A percentile compares a stretch with the other conserved stretches of the same genome.
phyloP scores from a whole-genome alignment of 169 alveolate species.

The Pseudocohnilembus persalinus region DNA sequence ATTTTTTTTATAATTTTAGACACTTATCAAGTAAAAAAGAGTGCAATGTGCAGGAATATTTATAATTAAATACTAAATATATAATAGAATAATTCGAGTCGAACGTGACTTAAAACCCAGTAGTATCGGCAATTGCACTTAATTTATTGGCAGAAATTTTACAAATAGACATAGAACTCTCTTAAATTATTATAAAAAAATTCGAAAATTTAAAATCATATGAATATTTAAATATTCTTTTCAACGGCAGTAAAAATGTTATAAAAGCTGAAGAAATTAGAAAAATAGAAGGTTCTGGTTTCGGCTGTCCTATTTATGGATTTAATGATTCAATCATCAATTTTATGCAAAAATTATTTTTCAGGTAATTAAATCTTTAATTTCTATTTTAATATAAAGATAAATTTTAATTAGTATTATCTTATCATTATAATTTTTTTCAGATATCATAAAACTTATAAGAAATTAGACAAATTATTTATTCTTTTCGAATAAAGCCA shows the following conservation, averaged over 20 bases:
- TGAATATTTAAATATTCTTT: conserved; percentile 49
- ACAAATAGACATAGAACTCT: conserved; percentile 29
- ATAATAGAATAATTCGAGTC: conserved; percentile 69
- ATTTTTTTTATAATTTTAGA: neutral
- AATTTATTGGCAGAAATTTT: conserved; percentile 74
- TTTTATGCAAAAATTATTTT: conserved; percentile 66
- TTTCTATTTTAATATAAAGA: conserved; percentile 4
- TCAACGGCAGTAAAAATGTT: conserved; percentile 45
- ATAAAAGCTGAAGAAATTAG: conserved; percentile 71
- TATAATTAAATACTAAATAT: conserved; percentile 59
- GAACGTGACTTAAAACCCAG: conserved; percentile 58
- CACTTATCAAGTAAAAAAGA: conserved; percentile 37
- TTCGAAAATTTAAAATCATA: conserved; percentile 42
- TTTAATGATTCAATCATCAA: conserved; percentile 73
- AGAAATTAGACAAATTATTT: conserved; percentile 58
- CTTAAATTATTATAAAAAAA: conserved; percentile 33
- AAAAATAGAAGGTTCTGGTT: conserved; percentile 84
- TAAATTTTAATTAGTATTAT: neutral
- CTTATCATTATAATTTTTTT: no score
- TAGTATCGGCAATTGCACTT: conserved; percentile 56
- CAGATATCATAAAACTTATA: conserved; percentile 42
- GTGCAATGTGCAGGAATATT: conserved; percentile 20
- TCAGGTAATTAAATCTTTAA: conserved; percentile 13
- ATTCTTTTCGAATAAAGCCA: conserved; percentile 59
- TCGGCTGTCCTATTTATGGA: conserved; percentile 79